phyloP scores from a whole-genome alignment of 108 stramenopile genomes.

The Chaetoceros muelleri region DNA sequence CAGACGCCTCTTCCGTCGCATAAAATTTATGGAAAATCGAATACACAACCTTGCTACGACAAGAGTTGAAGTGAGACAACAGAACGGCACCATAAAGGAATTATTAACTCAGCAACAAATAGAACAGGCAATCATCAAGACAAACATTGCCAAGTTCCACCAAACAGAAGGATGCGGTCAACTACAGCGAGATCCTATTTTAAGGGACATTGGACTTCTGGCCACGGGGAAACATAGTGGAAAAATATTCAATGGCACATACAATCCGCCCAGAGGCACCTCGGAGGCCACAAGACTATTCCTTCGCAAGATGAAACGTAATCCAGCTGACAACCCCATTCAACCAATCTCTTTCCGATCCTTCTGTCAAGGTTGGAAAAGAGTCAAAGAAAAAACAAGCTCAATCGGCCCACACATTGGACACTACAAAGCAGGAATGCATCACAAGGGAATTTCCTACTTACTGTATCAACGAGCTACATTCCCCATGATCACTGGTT shows the following conservation, averaged over 20 bases:
- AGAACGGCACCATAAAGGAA: neutral
- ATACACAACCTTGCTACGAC: neutral
- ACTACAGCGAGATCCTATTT: neutral
- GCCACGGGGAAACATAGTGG: neutral
- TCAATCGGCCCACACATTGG: neutral
- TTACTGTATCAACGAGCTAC: neutral
- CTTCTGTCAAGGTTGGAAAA: neutral
- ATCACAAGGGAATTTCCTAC: neutral
- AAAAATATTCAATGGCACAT: neutral
- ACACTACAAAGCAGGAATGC: neutral
- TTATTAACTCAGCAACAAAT: neutral
- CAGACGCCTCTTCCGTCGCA: neutral
- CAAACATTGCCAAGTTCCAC: neutral
- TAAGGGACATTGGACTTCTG: neutral
- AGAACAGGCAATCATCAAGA: neutral
- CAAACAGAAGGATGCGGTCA: neutral
- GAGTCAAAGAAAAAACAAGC: neutral
- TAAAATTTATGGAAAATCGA: neutral
- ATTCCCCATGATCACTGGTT: conserved; percentile 6
- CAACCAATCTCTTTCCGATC: neutral
- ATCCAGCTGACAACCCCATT: neutral
- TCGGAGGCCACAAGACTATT: neutral
- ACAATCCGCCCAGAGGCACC: neutral
- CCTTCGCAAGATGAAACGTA: neutral
- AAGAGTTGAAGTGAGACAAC: neutral